Percentiles rank a stretch among this genome's conserved stretches.
phyloP scores from a whole-genome alignment of 306 rosid species.

The Cicer pinnatifidum region DNA sequence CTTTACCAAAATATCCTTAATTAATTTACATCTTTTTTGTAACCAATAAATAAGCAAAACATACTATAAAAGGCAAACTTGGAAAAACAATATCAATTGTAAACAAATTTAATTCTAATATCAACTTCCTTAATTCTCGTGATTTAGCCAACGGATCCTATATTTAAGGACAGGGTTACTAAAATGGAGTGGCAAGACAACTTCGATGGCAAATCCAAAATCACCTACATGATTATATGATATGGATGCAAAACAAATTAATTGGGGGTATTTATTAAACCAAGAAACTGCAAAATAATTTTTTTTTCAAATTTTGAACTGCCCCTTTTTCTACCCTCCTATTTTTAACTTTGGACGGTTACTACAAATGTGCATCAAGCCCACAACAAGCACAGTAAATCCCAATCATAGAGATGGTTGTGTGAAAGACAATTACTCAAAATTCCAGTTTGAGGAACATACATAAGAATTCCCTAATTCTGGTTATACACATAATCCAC shows the following conservation, averaged over 20 bases:
- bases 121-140: neutral
- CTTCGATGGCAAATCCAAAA: neutral
- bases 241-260: neutral
- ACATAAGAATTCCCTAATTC: neutral
- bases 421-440: neutral
- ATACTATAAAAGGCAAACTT: neutral
- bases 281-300: neutral
- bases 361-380: neutral
- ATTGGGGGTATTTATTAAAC: neutral
- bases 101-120: neutral
- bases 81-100: neutral
- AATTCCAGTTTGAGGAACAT: no score
- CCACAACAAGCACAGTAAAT: conserved; percentile 4
- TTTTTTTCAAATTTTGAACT: neutral
- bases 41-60: neutral
- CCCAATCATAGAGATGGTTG: neutral
- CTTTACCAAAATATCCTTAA: neutral
- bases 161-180: neutral
- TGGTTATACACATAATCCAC: no score
- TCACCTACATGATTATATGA: neutral
- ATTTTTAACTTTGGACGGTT: conserved; percentile 21
- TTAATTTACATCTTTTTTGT: neutral
- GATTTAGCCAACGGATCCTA: neutral
- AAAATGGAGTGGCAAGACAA: neutral
- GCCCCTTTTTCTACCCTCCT: neutral